phyloP scores from a whole-genome alignment of 495 filamentous ascomycete genomes.

The Filosporella fistucella region DNA sequence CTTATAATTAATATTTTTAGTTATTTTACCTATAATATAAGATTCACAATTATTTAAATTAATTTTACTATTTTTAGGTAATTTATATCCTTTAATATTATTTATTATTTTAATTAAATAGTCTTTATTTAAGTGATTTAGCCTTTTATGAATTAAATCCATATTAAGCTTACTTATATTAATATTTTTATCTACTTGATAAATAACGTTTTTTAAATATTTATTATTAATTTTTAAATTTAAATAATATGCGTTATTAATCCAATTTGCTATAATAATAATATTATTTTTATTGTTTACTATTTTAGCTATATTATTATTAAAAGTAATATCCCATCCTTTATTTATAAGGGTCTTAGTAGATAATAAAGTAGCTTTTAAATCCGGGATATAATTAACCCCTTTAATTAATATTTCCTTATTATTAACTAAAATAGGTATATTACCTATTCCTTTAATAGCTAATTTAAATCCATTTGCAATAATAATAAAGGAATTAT shows the following conservation, averaged over 20 bases:
- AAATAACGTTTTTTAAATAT: no score
- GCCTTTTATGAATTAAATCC: constrained; percentile 11
- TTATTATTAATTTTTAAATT: constrained; percentile 4
- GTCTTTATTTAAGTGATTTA: constrained; percentile 11
- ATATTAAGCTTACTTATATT: constrained; percentile 1
- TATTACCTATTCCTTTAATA: constrained; percentile 8
- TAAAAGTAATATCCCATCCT: constrained; percentile 5
- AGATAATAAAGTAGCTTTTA: constrained; percentile 11
- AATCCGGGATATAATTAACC: constrained; percentile 9
- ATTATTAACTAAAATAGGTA: constrained; percentile 8
- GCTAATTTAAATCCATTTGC: constrained; percentile 1
- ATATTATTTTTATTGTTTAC: constrained; percentile 1
- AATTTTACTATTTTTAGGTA: not conserved
- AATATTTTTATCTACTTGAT: constrained; percentile 3
- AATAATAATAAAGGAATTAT: constrained; percentile 1
- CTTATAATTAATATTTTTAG: constrained; percentile 6
- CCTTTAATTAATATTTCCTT: constrained; percentile 9
- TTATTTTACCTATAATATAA: not conserved
- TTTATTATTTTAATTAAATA: constrained; percentile 12
- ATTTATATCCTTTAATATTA: not conserved
- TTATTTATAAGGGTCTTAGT: constrained; percentile 9
- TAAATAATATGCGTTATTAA: constrained; percentile 10
- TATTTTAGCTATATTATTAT: constrained; percentile 2
- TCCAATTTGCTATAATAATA: constrained; percentile 4
- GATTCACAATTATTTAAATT: constrained; percentile 2